phyloP scores from a whole-genome alignment of 2,329 filamentous ascomycete genomes.

The Bipolaris oryzae region DNA sequence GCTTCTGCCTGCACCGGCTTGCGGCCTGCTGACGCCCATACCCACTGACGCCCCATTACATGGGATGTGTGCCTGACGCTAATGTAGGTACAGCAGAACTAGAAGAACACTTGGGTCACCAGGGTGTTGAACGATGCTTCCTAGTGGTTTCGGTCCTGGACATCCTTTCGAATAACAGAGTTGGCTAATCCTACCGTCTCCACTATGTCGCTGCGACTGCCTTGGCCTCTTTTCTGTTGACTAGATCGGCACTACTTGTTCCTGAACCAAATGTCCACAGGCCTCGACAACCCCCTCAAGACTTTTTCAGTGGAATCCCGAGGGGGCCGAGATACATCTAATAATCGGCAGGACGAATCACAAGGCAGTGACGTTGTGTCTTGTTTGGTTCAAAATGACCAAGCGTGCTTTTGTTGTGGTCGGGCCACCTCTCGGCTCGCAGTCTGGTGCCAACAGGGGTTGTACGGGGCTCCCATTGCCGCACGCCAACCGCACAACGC shows the following conservation, averaged over 20 bases:
- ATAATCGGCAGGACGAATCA: conserved; percentile 18
- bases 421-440: conserved; percentile 15
- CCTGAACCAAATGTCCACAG: neutral
- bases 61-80: conserved; percentile 21
- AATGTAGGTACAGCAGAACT: conserved; percentile 27
- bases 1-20: conserved; percentile 14
- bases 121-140: conserved; percentile 4
- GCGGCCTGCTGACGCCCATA: conserved; percentile 4
- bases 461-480: conserved; percentile 9
- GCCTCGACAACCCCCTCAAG: conserved; percentile 4
- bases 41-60: conserved; percentile 12
- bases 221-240: conserved; percentile 1
- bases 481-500: conserved; percentile 18
- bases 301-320: conserved; percentile 7
- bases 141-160: conserved; percentile 4
- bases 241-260: neutral
- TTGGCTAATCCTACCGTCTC: conserved; percentile 4
- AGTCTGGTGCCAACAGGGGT: conserved; percentile 14
- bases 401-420: conserved; percentile 9
- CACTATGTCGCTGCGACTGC: neutral
- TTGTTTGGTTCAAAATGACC: conserved; percentile 17
- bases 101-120: conserved; percentile 9
- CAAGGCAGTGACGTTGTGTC: conserved; percentile 7
- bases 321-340: conserved; percentile 12
- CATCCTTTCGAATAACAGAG: conserved; percentile 1